Evolutionary conservation across 164 flowering plant species (phyloP).

Genomic region (Macadamia integrifolia): DNA sequence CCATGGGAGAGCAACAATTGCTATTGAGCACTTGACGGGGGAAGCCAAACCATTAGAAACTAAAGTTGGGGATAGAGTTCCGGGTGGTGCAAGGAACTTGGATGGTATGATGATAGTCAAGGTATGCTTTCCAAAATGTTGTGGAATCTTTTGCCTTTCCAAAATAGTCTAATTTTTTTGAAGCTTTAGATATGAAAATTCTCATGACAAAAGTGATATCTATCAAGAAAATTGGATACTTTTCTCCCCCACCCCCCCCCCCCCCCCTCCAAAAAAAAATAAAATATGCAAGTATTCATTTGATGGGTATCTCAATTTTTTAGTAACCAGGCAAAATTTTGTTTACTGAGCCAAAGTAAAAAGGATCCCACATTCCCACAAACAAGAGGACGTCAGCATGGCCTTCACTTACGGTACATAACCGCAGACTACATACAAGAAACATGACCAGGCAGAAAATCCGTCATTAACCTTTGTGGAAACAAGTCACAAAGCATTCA

Average conservation of each 20-base stretch:
- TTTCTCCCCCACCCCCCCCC: background rate
- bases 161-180: background rate
- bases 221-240: background rate
- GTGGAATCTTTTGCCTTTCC: background rate
- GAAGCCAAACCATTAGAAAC: conserved; percentile 90
- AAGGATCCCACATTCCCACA: no score
- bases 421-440: no score
- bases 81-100: conserved; percentile 96
- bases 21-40: conserved; percentile 93
- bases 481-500: no score
- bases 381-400: no score
- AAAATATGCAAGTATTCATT: background rate
- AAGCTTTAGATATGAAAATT: background rate
- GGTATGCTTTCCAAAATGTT: conserved; percentile 32
- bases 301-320: no score
- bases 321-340: no score
- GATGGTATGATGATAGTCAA: conserved; percentile 95
- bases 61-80: conserved; percentile 77
- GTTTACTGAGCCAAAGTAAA: no score
- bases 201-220: background rate
- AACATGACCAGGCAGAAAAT: no score
- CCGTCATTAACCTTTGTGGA: no score
- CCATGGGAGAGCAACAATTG: conserved; percentile 87
- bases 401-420: no score
- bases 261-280: no score